phyloP scores from a whole-genome alignment of 2,329 filamentous ascomycete genomes.

The Fusarium foetens region DNA sequence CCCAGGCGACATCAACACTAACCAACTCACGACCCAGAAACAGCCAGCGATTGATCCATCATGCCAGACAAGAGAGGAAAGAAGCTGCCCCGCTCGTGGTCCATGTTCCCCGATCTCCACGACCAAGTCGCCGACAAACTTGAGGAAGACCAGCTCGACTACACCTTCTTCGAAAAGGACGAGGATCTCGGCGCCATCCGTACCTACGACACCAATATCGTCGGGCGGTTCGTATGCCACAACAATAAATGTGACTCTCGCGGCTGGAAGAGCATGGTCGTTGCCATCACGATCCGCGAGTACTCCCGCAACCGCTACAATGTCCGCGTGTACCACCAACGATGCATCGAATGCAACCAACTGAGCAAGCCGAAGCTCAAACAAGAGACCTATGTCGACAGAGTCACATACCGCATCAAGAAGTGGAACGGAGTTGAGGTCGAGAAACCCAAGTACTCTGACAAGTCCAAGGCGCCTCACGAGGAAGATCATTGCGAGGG shows the following conservation, averaged over 20 bases:
- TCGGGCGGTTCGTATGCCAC: background rate
- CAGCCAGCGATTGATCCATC: background rate
- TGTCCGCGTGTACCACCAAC: background rate
- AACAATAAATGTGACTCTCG: rapidly evolving
- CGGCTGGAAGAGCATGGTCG: background rate
- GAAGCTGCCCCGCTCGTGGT: background rate
- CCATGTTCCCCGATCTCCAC: background rate
- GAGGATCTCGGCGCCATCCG: rapidly evolving
- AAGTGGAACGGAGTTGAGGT: background rate
- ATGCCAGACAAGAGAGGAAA: background rate
- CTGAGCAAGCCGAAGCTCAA: background rate
- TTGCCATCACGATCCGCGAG: background rate
- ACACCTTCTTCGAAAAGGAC: background rate
- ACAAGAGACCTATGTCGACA: rapidly evolving
- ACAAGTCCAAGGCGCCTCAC: background rate
- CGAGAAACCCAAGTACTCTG: rapidly evolving
- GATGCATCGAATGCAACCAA: rapidly evolving
- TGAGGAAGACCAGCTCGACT: background rate
- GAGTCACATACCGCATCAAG: background rate
- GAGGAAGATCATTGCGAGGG: background rate
- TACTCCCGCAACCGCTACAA: background rate
- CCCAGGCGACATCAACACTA: rapidly evolving
- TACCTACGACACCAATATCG: background rate
- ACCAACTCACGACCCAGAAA: background rate
- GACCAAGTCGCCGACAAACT: background rate